Conservation (phyloP, 768 basidiomycete genomes). For the Tricholomella constricta region DNA sequence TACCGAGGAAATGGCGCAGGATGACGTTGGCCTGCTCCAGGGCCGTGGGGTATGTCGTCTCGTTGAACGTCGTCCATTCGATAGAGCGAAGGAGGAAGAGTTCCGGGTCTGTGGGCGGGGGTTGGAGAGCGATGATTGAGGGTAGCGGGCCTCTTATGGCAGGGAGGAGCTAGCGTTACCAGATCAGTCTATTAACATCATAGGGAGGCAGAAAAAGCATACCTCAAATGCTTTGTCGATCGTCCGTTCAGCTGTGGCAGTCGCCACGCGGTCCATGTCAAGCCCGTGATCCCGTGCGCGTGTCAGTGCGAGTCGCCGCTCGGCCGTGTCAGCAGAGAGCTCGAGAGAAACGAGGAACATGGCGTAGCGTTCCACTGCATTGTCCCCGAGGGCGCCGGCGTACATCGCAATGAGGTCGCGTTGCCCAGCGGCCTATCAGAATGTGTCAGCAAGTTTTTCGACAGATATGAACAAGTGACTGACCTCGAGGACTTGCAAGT, state of each 20-base stretch:
- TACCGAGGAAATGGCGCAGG: slow-evolving; percentile 87
- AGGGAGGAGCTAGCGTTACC: slow-evolving; percentile 48
- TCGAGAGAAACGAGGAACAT: slow-evolving; percentile 82
- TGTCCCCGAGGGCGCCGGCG: slow-evolving; percentile 86
- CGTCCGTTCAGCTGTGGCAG: slow-evolving; percentile 76
- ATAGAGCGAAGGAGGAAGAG: slow-evolving; percentile 77
- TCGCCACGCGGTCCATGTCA: slow-evolving; percentile 78
- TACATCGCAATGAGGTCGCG: slow-evolving; percentile 92
- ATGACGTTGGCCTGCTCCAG: slow-evolving; percentile 88
- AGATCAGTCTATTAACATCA: slow-evolving; percentile 6
- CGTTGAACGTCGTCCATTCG: slow-evolving; percentile 88
- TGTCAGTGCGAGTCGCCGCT: slow-evolving; percentile 69
- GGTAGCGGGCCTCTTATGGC: slow-evolving; percentile 58
- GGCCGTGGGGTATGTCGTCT: slow-evolving; percentile 74
- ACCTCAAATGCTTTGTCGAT: slow-evolving; percentile 73
- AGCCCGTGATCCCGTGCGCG: slow-evolving; percentile 84
- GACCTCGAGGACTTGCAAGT: slow-evolving; percentile 86
- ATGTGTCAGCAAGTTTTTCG: neutral
- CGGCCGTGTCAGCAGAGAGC: slow-evolving; percentile 59
- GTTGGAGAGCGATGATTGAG: slow-evolving; percentile 57
- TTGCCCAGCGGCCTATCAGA: slow-evolving; percentile 64
- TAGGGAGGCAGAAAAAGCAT: slow-evolving; percentile 15
- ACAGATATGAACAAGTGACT: slow-evolving; percentile 16
- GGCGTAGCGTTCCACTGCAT: slow-evolving; percentile 91
- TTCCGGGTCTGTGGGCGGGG: slow-evolving; percentile 59